Evolutionary conservation across 2,329 filamentous ascomycete genomes (phyloP), one percentile per base, ranked within the genome.

Genomic region (Penicillium sclerotigenum): DNA sequence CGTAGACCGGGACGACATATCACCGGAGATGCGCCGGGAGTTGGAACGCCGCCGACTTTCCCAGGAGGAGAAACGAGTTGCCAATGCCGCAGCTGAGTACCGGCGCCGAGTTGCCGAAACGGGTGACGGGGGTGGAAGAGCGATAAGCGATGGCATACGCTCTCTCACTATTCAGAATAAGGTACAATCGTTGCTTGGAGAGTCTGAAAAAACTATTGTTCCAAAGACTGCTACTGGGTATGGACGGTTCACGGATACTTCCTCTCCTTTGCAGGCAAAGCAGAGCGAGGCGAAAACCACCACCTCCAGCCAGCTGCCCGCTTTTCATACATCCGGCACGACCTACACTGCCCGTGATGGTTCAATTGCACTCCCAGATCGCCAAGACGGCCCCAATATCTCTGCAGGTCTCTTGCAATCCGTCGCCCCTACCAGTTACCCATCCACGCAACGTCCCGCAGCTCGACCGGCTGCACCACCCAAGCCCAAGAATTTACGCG

Each of bases 81-180:
- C 90, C 45, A 87, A 87, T 20, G 94, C 92, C 0, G 91, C 91
- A 18, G 91, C 90, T 1, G 92, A 96, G 73, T 96, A 97, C 72
- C 85, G 89, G 33, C 86, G 86, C 65, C 85, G 88, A 22, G 77
- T 96, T 37, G 84, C 88, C 1, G 82, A 85, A 14, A 26, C n/a
- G 51, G 83, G 81, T n/a, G 74, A 77, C 36, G 75, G 78, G 20
- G 79, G 78, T 41, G 75, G 77, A 72, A 41, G 71, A 75, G 7
- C 72, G 71, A 18, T 77, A 76, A 16, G 74, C 75, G 53, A 83
- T 81, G 54, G 84, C 80, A 72, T 82, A 75, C 68, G 83, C 80
- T 91, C 91, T 18, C 83, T 86, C n/a, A 89, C 87, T 26, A 99
- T 99, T 65, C 91, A 97, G 71, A 91, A 90, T 68, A 87, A 93